A percentile compares a stretch with the other conserved stretches of the same genome.
Conservation (phyloP, 805 yeast species). For the Saturnispora besseyi region DNA sequence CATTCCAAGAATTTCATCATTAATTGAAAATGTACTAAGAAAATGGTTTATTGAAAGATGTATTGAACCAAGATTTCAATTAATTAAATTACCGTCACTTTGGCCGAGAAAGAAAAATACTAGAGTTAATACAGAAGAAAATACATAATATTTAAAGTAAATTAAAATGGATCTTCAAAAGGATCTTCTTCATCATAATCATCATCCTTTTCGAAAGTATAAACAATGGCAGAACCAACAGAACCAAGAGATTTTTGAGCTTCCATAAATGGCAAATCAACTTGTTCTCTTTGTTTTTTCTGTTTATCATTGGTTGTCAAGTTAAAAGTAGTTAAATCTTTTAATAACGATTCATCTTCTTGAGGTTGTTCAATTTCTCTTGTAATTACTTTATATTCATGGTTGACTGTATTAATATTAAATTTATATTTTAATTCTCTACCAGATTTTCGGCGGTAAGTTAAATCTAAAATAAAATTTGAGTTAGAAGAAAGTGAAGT, state of each 20-base stretch:
- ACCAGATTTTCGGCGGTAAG: slow-evolving; percentile 78
- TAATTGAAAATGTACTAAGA: slow-evolving; percentile 73
- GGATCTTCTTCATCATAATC: slow-evolving; percentile 99
- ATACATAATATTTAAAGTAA: neutral
- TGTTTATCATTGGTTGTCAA: slow-evolving; percentile 69
- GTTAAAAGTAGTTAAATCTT: slow-evolving; percentile 81
- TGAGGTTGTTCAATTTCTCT: slow-evolving; percentile 13
- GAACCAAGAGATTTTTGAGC: slow-evolving; percentile 67
- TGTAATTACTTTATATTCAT: slow-evolving; percentile 29
- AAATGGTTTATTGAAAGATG: slow-evolving; percentile 90
- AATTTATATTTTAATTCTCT: slow-evolving; percentile 54
- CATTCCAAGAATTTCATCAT: slow-evolving; percentile 80
- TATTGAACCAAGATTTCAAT: slow-evolving; percentile 88
- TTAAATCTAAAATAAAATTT: slow-evolving; percentile 41
- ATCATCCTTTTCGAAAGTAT: slow-evolving; percentile 92
- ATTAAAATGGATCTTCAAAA: slow-evolving; percentile 69
- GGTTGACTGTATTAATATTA: slow-evolving; percentile 40
- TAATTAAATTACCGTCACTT: slow-evolving; percentile 71
- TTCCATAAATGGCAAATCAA: slow-evolving; percentile 82
- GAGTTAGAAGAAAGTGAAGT: neutral
- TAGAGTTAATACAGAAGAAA: slow-evolving; percentile 20
- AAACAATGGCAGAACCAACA: slow-evolving; percentile 89
- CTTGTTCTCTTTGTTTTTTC: slow-evolving; percentile 68
- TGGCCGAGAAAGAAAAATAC: slow-evolving; percentile 70
- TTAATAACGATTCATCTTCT: slow-evolving; percentile 40